Conservation (phyloP, 2,329 filamentous ascomycete species). For the Cyphellophora attinorum region DNA sequence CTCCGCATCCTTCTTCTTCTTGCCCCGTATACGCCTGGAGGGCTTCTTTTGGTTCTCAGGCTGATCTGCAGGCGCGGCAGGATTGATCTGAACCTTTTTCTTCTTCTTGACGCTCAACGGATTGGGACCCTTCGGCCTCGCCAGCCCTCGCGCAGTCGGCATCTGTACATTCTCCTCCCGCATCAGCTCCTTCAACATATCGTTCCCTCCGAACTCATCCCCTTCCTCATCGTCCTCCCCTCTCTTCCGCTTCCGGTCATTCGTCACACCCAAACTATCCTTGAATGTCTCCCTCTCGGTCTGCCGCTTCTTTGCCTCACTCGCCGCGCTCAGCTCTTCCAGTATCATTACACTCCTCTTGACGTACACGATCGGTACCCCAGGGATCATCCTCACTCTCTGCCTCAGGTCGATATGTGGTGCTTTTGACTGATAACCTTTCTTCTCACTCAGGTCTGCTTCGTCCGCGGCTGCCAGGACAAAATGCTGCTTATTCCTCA, state of each 20-base stretch:
- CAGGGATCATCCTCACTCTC: conserved; percentile 32
- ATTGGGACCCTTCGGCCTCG: conserved; percentile 36
- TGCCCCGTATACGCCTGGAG: conserved; percentile 5
- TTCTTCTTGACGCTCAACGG: conserved; percentile 40
- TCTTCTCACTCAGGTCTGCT: conserved; percentile 18
- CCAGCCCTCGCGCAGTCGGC: conserved; percentile 22
- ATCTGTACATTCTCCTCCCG: conserved; percentile 19
- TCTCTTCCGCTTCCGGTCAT: conserved; percentile 25
- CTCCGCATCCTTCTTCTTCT: conserved; percentile 3
- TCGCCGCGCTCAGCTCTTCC: conserved; percentile 36
- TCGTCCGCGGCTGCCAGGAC: conserved; percentile 35
- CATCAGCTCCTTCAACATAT: conserved; percentile 7
- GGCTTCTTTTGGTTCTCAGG: conserved; percentile 11
- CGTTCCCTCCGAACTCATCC: conserved; percentile 10
- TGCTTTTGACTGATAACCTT: too few species aligned
- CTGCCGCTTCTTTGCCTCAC: conserved; percentile 31
- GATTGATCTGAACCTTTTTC: conserved; percentile 25
- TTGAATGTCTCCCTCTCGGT: conserved; percentile 38
- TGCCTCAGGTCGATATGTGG: conserved; percentile 25
- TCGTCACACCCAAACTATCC: conserved; percentile 27
- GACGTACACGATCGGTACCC: conserved; percentile 41
- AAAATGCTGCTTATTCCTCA: conserved; percentile 39
- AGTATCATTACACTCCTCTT: conserved; percentile 42
- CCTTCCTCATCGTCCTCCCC: conserved; percentile 17
- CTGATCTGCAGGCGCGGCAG: not conserved